Percentiles rank a stretch among this genome's conserved stretches.
Evolutionary conservation across 805 yeast species (phyloP).

Genomic region (Spencermartinsiella europaea): DNA sequence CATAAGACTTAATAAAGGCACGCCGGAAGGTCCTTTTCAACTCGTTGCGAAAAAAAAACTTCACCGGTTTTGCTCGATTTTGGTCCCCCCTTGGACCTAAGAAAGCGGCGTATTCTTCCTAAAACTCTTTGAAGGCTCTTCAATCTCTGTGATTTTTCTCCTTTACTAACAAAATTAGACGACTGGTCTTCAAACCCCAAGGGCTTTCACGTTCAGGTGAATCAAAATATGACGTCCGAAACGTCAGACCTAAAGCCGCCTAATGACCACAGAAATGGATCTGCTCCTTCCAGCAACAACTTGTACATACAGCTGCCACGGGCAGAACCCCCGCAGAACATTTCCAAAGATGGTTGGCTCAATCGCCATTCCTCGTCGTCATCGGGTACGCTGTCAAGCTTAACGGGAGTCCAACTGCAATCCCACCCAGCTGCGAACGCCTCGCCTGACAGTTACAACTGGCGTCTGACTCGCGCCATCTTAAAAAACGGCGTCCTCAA

Average conservation of each 20-base stretch:
- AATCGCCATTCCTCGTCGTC: conserved; percentile 35
- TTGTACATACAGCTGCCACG: neutral
- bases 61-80: no score
- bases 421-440: neutral
- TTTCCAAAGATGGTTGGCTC: conserved; percentile 52
- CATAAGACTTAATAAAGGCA: no score
- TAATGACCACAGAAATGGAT: neutral
- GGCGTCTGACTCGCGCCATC: conserved; percentile 56
- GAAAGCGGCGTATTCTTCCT: no score
- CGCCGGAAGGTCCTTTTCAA: no score
- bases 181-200: neutral
- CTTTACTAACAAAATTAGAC: no score
- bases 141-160: no score
- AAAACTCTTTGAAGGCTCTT: no score
- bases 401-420: conserved; percentile 1
- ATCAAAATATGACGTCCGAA: neutral
- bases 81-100: no score
- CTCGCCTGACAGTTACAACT: conserved; percentile 17
- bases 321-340: neutral
- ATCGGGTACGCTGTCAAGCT: conserved; percentile 5
- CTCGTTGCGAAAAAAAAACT: no score
- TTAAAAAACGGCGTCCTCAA: conserved; percentile 62
- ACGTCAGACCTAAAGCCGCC: neutral
- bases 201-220: neutral
- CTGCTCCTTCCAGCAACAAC: neutral